Percentiles rank a stretch among this genome's conserved stretches.
Conservation (phyloP, 306 rosid species). For the Trifolium fragiferum region DNA sequence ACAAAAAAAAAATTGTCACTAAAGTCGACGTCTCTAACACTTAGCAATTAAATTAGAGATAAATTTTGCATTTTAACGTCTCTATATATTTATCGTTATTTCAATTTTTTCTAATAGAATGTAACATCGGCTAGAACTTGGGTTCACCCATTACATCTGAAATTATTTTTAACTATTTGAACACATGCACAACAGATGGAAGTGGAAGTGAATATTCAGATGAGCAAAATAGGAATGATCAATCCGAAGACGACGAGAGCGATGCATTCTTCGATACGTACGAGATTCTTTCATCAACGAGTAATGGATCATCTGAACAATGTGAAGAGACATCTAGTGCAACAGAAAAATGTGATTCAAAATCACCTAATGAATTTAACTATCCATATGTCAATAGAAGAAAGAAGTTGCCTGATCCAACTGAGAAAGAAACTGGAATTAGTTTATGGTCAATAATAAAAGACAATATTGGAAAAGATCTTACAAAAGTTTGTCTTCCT, state of each 20-base stretch:
- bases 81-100: too few relatives aligned
- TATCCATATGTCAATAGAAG: constrained; percentile 69
- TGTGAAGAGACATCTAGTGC: constrained; percentile 48
- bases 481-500: constrained; percentile 89
- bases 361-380: constrained; percentile 50
- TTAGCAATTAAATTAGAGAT: too few relatives aligned
- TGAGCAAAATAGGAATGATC: constrained; percentile 74
- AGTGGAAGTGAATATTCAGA: constrained; percentile 82
- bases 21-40: too few relatives aligned
- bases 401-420: constrained; percentile 85
- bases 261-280: constrained; percentile 83
- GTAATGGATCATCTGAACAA: constrained; percentile 59
- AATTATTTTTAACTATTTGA: constrained; percentile 17
- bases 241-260: constrained; percentile 74
- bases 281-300: constrained; percentile 67
- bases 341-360: constrained; percentile 18
- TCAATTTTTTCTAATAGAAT: too few relatives aligned
- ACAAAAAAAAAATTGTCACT: too few relatives aligned
- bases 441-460: constrained; percentile 96
- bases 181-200: constrained; percentile 56
- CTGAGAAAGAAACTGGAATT: constrained; percentile 80
- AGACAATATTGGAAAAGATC: constrained; percentile 93
- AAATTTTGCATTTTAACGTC: too few relatives aligned
- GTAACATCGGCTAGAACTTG: not conserved
- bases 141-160: not conserved